A percentile compares a stretch with the other conserved stretches of the same genome.
Conservation (phyloP, 257 asterid species). For the Solanum peruvianum region DNA sequence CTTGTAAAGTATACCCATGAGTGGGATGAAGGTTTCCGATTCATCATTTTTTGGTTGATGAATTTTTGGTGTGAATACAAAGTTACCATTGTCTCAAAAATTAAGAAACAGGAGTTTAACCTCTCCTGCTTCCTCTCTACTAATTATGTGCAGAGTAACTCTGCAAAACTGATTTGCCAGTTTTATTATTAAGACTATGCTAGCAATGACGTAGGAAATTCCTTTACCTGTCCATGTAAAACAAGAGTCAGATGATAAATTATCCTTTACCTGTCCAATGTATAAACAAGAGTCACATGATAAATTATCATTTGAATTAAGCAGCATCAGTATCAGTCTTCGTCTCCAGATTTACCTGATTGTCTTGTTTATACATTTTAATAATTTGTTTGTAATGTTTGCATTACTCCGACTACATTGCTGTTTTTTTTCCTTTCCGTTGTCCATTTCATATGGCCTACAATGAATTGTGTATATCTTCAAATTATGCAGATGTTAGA, state of each 20-base stretch:
- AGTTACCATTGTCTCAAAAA: not conserved
- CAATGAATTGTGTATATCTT: not conserved
- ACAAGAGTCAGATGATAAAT: not conserved
- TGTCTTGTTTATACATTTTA: not conserved
- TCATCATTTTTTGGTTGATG: too few species aligned
- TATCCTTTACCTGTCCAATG: not conserved
- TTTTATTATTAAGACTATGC: not conserved
- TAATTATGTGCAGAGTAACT: not conserved
- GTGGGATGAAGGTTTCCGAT: too few species aligned
- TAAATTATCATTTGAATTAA: not conserved
- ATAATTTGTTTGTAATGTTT: not conserved
- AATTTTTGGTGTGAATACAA: too few species aligned
- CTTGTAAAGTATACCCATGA: too few species aligned
- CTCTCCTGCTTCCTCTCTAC: not conserved
- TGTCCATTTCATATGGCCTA: not conserved
- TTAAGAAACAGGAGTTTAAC: not conserved
- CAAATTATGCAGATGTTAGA: conserved; percentile 76
- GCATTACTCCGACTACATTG: not conserved
- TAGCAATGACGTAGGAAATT: not conserved
- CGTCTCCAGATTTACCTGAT: not conserved
- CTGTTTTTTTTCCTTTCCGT: not conserved
- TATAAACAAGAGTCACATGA: not conserved
- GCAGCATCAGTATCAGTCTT: not conserved
- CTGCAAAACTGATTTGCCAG: not conserved
- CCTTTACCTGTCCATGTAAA: not conserved